These are phyloP conservation scores for Leersia perrieri DNA, from an alignment of 176 grass and related monocot genomes.

Conservation along the genomic window DNA sequence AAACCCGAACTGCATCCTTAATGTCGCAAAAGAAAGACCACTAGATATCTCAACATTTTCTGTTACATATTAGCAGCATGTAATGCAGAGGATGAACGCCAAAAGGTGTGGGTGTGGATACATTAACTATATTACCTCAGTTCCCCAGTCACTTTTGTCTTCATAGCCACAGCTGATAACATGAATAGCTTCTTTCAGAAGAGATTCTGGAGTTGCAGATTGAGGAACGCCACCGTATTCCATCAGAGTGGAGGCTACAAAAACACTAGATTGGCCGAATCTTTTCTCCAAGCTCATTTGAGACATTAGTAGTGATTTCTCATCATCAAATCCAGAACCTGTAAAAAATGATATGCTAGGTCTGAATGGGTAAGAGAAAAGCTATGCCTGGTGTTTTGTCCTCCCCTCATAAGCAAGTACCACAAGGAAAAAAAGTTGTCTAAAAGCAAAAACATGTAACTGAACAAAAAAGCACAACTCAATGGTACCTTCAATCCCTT, in stretches of 20 bases:
- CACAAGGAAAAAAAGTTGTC: slow-evolving; percentile 1
- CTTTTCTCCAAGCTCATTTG: slow-evolving; percentile 98
- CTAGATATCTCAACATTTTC: background rate
- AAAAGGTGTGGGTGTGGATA: slow-evolving; percentile 15
- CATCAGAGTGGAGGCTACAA: slow-evolving; percentile 95
- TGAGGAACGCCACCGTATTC: slow-evolving; percentile 96
- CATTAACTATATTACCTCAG: slow-evolving; percentile 58
- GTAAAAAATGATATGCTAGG: background rate
- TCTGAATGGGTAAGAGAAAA: slow-evolving; percentile 15
- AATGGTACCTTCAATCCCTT: slow-evolving; percentile 82
- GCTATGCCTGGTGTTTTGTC: background rate
- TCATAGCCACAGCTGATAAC: slow-evolving; percentile 99
- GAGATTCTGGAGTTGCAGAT: slow-evolving; percentile 92
- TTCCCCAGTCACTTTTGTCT: slow-evolving; percentile 93
- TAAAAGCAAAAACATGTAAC: background rate
- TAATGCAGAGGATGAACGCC: background rate
- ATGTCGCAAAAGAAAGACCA: slow-evolving; percentile 12
- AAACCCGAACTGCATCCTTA: background rate
- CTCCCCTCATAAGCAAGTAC: background rate
- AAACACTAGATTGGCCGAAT: slow-evolving; percentile 92
- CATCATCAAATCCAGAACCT: slow-evolving; percentile 94
- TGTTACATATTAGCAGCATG: slow-evolving; percentile 2
- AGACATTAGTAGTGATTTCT: slow-evolving; percentile 94
- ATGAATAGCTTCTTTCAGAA: slow-evolving; percentile 98
- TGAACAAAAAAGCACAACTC: slow-evolving; percentile 4